Percentiles rank a stretch among this genome's conserved stretches.
Conservation (phyloP, 495 filamentous ascomycete genomes). For the Aspergillus asperescens region DNA sequence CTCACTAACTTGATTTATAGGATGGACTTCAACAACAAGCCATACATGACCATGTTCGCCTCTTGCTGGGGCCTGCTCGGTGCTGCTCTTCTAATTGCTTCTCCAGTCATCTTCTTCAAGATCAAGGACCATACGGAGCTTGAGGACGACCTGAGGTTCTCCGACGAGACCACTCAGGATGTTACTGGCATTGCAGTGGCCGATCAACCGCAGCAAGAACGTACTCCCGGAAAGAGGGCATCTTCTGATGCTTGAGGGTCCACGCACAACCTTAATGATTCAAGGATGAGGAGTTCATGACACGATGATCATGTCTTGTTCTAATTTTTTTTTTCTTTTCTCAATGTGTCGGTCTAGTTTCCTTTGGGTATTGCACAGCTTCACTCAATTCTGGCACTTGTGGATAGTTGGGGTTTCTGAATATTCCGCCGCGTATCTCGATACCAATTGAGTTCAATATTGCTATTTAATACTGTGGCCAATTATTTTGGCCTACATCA, state of each 20-base stretch:
- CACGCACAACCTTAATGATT: neutral
- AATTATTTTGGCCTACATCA: neutral
- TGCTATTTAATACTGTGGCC: neutral
- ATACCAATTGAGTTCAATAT: conserved; percentile 3
- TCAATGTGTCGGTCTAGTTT: neutral
- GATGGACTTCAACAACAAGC: conserved; percentile 57
- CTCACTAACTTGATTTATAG: conserved; percentile 14
- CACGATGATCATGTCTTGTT: conserved; percentile 7
- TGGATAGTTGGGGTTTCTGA: neutral
- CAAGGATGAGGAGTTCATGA: conserved; percentile 3
- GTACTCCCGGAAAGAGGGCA: conserved; percentile 14
- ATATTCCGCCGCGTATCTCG: neutral
- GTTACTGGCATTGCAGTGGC: conserved; percentile 22
- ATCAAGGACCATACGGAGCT: conserved; percentile 67
- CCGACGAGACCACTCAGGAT: conserved; percentile 61
- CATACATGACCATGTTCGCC: conserved; percentile 61
- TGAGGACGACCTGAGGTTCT: conserved; percentile 77
- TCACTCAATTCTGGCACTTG: neutral
- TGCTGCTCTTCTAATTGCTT: conserved; percentile 67
- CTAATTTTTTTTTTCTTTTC: neutral
- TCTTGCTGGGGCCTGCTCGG: conserved; percentile 67
- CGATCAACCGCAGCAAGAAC: conserved; percentile 14
- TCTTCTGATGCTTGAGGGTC: neutral
- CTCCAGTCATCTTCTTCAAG: conserved; percentile 72
- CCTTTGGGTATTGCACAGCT: neutral